Conservation (phyloP, 257 asterid genomes). For the Craterostigma plantagineum region DNA sequence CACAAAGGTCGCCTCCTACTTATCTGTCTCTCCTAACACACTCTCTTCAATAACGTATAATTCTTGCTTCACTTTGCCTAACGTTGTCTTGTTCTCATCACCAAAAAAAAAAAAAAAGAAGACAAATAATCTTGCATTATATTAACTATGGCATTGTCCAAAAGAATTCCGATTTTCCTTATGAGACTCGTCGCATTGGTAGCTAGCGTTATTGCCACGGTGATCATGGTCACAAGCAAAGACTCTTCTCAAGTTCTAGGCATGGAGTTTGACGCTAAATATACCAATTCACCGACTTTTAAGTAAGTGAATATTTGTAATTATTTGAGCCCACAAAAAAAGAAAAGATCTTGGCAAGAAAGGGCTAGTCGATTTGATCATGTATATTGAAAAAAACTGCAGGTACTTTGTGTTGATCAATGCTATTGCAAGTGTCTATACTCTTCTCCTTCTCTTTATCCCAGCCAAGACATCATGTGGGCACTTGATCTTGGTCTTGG, state of each 20-base stretch:
- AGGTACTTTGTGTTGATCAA: constrained; percentile 57
- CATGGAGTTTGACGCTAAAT: constrained; percentile 61
- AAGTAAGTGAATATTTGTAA: constrained; percentile 17
- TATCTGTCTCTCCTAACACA: constrained; percentile 45
- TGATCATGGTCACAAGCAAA: constrained; percentile 45
- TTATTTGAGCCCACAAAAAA: background rate
- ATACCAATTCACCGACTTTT: constrained; percentile 46
- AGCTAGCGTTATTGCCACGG: constrained; percentile 32
- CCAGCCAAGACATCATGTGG: constrained; percentile 22
- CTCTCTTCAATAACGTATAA: too few species aligned
- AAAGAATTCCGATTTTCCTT: constrained; percentile 29
- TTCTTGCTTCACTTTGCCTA: constrained; percentile 2
- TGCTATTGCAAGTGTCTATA: constrained; percentile 47
- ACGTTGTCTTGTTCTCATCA: background rate
- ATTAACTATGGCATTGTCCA: constrained; percentile 23
- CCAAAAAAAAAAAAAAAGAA: background rate
- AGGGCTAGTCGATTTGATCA: too few species aligned
- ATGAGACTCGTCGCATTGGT: constrained; percentile 64
- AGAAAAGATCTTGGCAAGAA: background rate
- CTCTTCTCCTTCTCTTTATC: constrained; percentile 30
- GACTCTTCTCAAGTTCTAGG: constrained; percentile 43
- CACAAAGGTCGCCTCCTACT: constrained; percentile 21
- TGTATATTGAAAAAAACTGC: constrained; percentile 9
- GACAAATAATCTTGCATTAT: too few species aligned
- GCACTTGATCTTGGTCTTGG: constrained; percentile 38